phyloP scores from a whole-genome alignment of 2,329 filamentous ascomycete species.

The Graphilbum fragrans region DNA sequence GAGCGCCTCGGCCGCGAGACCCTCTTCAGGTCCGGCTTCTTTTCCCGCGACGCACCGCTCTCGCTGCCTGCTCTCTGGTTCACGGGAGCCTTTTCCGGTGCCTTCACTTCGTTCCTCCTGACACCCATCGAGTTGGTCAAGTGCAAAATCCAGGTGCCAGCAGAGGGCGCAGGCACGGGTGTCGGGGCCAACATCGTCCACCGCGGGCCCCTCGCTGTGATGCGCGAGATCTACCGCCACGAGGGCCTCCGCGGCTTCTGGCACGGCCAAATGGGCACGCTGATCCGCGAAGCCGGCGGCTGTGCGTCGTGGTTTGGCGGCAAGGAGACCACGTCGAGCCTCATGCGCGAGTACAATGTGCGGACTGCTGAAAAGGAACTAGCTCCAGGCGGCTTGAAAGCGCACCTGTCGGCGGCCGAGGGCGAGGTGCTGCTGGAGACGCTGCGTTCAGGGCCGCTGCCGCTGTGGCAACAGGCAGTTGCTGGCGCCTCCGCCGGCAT shows the following conservation, averaged over 20 bases:
- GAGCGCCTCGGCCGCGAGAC: conserved; percentile 63
- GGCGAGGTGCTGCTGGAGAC: conserved; percentile 27
- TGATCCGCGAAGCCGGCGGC: conserved; percentile 88
- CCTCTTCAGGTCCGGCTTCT: conserved; percentile 40
- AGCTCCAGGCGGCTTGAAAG: not conserved
- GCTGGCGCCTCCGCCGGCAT: conserved; percentile 83
- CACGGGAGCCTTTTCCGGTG: conserved; percentile 77
- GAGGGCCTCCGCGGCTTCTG: conserved; percentile 83
- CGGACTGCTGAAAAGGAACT: conserved; percentile 22
- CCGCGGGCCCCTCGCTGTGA: conserved; percentile 54
- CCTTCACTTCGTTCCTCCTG: conserved; percentile 79
- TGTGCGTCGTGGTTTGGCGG: conserved; percentile 91
- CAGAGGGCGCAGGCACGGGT: conserved; percentile 27
- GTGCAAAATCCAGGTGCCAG: conserved; percentile 88
- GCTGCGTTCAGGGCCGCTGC: conserved; percentile 42
- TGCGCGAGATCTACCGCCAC: conserved; percentile 67
- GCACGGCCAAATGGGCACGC: conserved; percentile 85
- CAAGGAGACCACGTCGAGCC: conserved; percentile 66
- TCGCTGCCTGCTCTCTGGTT: conserved; percentile 64
- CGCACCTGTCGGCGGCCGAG: conserved; percentile 18
- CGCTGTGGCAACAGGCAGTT: conserved; percentile 75
- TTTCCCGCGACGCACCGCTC: conserved; percentile 43
- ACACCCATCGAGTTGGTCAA: conserved; percentile 96
- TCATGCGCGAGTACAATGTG: conserved; percentile 52
- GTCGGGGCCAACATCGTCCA: conserved; percentile 16